These are phyloP conservation scores for Botrytis cinerea DNA, from an alignment of 2,329 filamentous ascomycete species.

Conservation along the genomic window DNA sequence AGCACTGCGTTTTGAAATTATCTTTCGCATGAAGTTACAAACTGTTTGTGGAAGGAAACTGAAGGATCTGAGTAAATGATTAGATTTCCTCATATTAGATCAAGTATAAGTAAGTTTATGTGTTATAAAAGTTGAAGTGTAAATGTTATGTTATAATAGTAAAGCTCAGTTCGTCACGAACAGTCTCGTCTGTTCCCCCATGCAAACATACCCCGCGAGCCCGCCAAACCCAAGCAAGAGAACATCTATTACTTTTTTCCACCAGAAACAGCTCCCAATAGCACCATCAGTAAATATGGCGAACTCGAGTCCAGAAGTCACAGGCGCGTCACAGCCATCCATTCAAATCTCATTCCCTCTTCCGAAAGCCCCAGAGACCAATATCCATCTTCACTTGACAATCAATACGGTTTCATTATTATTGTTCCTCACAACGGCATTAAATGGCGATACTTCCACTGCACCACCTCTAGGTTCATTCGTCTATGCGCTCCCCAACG, in stretches of 20 bases:
- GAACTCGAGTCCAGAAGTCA: background rate
- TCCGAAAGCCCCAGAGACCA: slow-evolving; percentile 60
- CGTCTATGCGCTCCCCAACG: slow-evolving; percentile 90
- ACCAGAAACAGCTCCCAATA: slow-evolving; percentile 9
- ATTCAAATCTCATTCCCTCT: slow-evolving; percentile 59
- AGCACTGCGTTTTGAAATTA: background rate
- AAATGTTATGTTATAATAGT: background rate
- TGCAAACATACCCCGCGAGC: background rate
- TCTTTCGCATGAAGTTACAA: background rate
- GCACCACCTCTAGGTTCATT: slow-evolving; percentile 76
- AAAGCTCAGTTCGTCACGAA: background rate
- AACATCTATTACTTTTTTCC: background rate
- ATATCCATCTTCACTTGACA: slow-evolving; percentile 61
- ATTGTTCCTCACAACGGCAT: slow-evolving; percentile 62
- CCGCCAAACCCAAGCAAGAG: background rate
- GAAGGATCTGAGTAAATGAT: background rate
- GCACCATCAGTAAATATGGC: slow-evolving; percentile 11
- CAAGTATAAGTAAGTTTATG: background rate
- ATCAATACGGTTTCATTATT: slow-evolving; percentile 58
- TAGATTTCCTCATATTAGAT: background rate
- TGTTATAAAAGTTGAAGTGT: background rate
- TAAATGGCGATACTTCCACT: slow-evolving; percentile 53
- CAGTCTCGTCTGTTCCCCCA: background rate
- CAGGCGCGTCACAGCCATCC: slow-evolving; percentile 23
- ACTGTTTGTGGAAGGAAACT: background rate